Evolutionary conservation across 2,329 filamentous ascomycete species (phyloP), one percentile per base, ranked within the genome.

Genomic region (Claviceps digitariae): DNA sequence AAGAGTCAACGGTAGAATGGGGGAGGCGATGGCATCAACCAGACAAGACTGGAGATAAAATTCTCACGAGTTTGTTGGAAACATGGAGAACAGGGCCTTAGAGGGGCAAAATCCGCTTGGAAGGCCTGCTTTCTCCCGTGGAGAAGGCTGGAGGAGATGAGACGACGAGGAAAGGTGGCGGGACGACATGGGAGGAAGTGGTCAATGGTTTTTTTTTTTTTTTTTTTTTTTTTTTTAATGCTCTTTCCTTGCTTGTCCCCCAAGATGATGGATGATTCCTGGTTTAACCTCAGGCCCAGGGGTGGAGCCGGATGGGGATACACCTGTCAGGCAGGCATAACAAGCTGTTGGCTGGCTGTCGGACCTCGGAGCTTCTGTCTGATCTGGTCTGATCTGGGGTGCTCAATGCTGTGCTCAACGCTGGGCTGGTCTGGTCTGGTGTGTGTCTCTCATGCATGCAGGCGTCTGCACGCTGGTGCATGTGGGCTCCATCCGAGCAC

Each of bases 291-390:
- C 60, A 25, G 60, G 58, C 25, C 46, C 60, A 25, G 60, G 58
- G 59, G 60, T 61, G 60, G 59, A 55, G 56, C 58, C 58, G 54
- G 48, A 58, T 48, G 54, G 54, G 56, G 50, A 47, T 43, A 9
- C 41, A 27, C 40, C 40, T 43, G 20, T 43, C 27, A 8, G 27
- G 4, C 40, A 43, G n/a, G 40, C 40, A 43, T 21, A 21, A 21
- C 21, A 15, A 4, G 40, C 21, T 29, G 27, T 29, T 8, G 4
- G 27, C 25, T 44, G 41, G 41, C 21, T 25, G 41, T 44, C 41
- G 41, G 41, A 23, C 41, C 41, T 44, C 41, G 41, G 41, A 44
- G 21, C 41, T 15, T 43, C n/a, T 8, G 10, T 41, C 38, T 41
- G 36, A 40, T 6, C 9, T 34, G 31, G 31, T 34, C 31, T 34